These are phyloP conservation scores for Simplicillium aogashimaense DNA, from an alignment of 2,329 filamentous ascomycete species.

Conservation along the genomic window DNA sequence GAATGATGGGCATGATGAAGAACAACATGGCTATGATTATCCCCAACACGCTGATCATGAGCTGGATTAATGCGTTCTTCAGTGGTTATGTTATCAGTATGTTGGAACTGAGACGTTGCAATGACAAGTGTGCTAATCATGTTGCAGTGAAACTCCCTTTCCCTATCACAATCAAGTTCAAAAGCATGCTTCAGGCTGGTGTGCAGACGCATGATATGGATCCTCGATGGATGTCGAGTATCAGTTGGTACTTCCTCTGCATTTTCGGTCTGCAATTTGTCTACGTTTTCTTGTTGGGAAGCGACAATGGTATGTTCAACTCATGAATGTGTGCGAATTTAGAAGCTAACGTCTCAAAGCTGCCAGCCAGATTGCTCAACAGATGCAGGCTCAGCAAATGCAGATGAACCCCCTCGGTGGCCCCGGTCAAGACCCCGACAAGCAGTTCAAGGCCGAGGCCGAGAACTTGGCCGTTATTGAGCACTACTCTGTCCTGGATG, in stretches of 20 bases:
- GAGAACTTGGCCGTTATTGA: slow-evolving; percentile 95
- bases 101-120: slow-evolving; percentile 6
- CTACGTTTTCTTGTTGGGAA: slow-evolving; percentile 93
- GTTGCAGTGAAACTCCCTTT: slow-evolving; percentile 86
- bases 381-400: slow-evolving; percentile 62
- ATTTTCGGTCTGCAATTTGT: slow-evolving; percentile 94
- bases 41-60: slow-evolving; percentile 97
- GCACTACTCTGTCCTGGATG: slow-evolving; percentile 84
- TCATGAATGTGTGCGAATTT: not conserved
- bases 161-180: slow-evolving; percentile 96
- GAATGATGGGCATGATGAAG: slow-evolving; percentile 99
- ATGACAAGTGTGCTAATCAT: slow-evolving; percentile 13
- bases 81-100: slow-evolving; percentile 93
- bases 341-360: slow-evolving; percentile 36
- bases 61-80: slow-evolving; percentile 99
- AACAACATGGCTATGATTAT: slow-evolving; percentile 99
- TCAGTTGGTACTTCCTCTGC: slow-evolving; percentile 98
- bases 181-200: slow-evolving; percentile 96
- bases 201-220: slow-evolving; percentile 94
- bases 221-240: slow-evolving; percentile 94
- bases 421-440: slow-evolving; percentile 88
- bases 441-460: slow-evolving; percentile 83
- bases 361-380: slow-evolving; percentile 83
- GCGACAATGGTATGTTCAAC: slow-evolving; percentile 71
- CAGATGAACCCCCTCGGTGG: slow-evolving; percentile 57